Percentiles rank a stretch among this genome's conserved stretches.
Evolutionary conservation across 139 green algal genomes (phyloP).

Genomic region (Mesostigma viride): DNA sequence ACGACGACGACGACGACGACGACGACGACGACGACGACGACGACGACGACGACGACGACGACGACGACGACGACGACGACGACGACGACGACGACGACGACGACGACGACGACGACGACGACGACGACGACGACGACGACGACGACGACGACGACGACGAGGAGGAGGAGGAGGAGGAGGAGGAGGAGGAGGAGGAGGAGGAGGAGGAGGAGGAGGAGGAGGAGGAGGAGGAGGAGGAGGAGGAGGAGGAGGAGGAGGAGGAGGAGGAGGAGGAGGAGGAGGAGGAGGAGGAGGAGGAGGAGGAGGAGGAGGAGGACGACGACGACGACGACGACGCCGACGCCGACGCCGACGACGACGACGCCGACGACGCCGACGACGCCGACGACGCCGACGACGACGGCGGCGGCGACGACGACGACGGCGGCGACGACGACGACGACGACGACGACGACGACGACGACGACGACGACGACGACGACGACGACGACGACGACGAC

Average conservation of each 20-base stretch:
- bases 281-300: neutral
- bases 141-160: conserved; percentile 5
- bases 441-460: conserved; percentile 15
- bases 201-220: conserved; percentile 2
- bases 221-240: conserved; percentile 2
- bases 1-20: neutral
- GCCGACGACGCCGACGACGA: no score
- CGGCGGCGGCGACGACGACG: neutral
- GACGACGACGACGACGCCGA: no score
- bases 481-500: neutral
- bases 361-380: no score
- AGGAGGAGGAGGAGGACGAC: neutral
- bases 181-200: neutral
- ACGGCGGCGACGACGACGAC: conserved; percentile 9
- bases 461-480: conserved; percentile 12
- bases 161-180: neutral
- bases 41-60: conserved; percentile 3
- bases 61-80: conserved; percentile 7
- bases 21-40: conserved; percentile 4
- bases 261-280: neutral
- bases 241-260: conserved; percentile 14
- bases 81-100: conserved; percentile 7
- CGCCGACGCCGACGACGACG: no score
- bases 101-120: conserved; percentile 5
- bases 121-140: conserved; percentile 12